Evolutionary conservation across 192 early-diverging fungal genomes (phyloP), one percentile per base, ranked within the genome.

Genomic region (Entomortierella lignicola): DNA sequence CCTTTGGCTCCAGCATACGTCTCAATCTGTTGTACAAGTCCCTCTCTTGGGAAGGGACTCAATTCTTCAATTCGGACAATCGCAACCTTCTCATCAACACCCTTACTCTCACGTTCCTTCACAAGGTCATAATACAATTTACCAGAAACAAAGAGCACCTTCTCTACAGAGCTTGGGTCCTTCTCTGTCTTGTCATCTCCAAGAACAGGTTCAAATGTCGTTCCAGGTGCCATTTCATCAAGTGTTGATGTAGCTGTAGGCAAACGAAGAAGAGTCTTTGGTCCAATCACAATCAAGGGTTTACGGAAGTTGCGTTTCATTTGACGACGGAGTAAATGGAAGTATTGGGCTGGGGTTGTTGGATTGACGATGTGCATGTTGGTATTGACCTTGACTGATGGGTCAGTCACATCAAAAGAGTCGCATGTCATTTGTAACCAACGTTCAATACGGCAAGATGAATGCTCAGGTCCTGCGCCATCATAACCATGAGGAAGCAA

Each of bases 321-420:
- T 85, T 99, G 97, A 43, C 97, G 90, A 41, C 97, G 89, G n/a
- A 99, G 83, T 42, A 95, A 83, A 80, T 99, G 97, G 88, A 98
- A 99, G 80, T 95, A 96, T 77, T 99, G 96, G 2, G 95, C 95
- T 0, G 97, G 97, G 2, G 93, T 95, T 18, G 96, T 97, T n/a
- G 93, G 94, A 52, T 95, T 91, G 2, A 90, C 94, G 18, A 98
- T 89, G 67, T 96, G 95, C 93, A 97, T 93, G 81, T 98, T 98
- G 34, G 94, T 91, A 83, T 97, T 94, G 59, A 86, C 88, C 30
- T 84, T 77, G 50, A 82, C 55, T 23, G 54, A 80, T n/a, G 82
- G 61, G 23, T 81, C 81, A 2, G 81, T 75, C 51, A 92, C 83
- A 70, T 96, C 85, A 73, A 91, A 92, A 31, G 88, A 81, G 60